Conservation (phyloP, 768 basidiomycete species). For the Gloeopeniophorella convolvens region DNA sequence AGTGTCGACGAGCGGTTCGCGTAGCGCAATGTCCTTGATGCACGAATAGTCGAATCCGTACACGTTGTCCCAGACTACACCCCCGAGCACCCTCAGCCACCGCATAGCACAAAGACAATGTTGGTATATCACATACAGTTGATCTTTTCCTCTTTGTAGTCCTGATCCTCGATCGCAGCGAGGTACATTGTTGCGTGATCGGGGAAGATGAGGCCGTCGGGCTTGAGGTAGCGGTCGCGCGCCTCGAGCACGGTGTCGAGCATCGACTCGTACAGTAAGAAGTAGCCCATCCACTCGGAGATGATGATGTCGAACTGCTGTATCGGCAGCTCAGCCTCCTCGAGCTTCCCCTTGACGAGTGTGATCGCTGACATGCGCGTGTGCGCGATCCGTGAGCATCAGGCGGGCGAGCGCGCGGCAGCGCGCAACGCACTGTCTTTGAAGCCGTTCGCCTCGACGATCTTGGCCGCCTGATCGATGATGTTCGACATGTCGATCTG, state of each 20-base stretch:
- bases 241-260: slow-evolving; percentile 96
- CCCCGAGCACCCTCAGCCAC: slow-evolving; percentile 5
- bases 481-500: slow-evolving; percentile 99
- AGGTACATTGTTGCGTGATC: slow-evolving; percentile 89
- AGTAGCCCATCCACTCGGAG: slow-evolving; percentile 99
- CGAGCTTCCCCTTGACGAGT: slow-evolving; percentile 96
- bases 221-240: slow-evolving; percentile 93
- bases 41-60: slow-evolving; percentile 99
- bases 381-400: slow-evolving; percentile 5
- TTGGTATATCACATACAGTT: slow-evolving; percentile 65
- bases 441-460: slow-evolving; percentile 95
- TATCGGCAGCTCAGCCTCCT: slow-evolving; percentile 85
- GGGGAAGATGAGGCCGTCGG: slow-evolving; percentile 89
- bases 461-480: slow-evolving; percentile 97
- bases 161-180: slow-evolving; percentile 97
- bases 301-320: slow-evolving; percentile 97
- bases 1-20: slow-evolving; percentile 97
- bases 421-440: slow-evolving; percentile 68
- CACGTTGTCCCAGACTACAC: slow-evolving; percentile 97
- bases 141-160: slow-evolving; percentile 99
- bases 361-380: slow-evolving; percentile 63
- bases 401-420: not conserved
- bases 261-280: slow-evolving; percentile 99
- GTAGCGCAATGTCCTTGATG: slow-evolving; percentile 96
- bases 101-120: not conserved